phyloP scores from a whole-genome alignment of 345 rosid genomes.

The Ailanthus altissimus region DNA sequence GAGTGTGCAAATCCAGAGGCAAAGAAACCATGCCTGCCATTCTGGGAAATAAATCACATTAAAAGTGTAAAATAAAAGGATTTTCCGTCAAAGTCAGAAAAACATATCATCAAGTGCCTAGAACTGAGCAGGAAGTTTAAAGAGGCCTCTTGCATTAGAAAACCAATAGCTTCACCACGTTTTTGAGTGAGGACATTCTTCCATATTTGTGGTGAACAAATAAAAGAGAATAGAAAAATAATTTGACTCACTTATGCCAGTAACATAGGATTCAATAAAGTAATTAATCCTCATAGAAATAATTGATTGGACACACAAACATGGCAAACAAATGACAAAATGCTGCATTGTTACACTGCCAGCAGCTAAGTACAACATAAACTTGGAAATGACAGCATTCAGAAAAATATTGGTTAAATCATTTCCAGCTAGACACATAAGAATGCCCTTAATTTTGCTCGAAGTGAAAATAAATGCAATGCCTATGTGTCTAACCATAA shows the following conservation, averaged over 20 bases:
- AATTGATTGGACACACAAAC: background rate
- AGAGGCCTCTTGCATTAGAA: constrained; percentile 11
- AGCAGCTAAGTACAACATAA: background rate
- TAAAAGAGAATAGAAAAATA: background rate
- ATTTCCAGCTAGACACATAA: background rate
- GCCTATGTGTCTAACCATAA: background rate
- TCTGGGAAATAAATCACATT: constrained; percentile 36
- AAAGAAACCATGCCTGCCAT: constrained; percentile 62
- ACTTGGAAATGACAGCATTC: background rate
- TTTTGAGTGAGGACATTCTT: background rate
- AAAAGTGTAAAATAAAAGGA: constrained; percentile 25
- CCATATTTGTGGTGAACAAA: background rate
- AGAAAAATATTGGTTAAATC: background rate
- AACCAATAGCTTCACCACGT: background rate
- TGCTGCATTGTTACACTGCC: background rate
- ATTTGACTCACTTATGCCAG: background rate
- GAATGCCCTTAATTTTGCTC: background rate
- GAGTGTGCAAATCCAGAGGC: constrained; percentile 60
- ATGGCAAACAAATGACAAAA: background rate
- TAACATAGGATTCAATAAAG: background rate
- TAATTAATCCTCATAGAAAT: background rate
- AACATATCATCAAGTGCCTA: background rate
- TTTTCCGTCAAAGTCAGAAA: constrained; percentile 8
- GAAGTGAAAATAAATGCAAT: background rate
- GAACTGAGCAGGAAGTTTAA: background rate